Base-by-base conservation (phyloP, 2,329 filamentous ascomycete genomes). In the Monosporascus cannonballus region DNA sequence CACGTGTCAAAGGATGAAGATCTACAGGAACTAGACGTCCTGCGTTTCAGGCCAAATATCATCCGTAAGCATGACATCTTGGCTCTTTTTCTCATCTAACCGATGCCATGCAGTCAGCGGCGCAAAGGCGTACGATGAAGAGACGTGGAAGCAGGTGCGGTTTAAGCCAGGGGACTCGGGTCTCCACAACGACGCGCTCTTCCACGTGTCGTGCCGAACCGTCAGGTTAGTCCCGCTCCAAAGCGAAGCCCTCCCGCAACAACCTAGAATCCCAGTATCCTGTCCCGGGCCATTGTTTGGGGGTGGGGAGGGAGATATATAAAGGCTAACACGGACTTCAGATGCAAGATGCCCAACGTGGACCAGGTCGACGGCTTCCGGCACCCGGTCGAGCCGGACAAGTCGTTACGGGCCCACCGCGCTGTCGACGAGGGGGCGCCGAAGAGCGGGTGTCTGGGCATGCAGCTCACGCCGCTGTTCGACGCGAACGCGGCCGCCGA, bases 31-130 rank as follows among this genome's bases (percentile, higher is more conserved):
- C 73, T 90, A 0, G 81, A 86, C 52, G 79, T 80, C 8, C 71
- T 79, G 17, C 78, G 85, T 14, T 91, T 89, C 69, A 79, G 87
- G 24, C 80, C 87, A 38, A 91, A 92, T 61, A 82, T 92, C 36
- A 84, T 89, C 59, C 70, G 81, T 84, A 68, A 67, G 72, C 58
- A 2, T 5, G 18, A 17, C 36, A 3, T 49, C 15, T 36, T 51
- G 42, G 41, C 47, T n/a, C 15, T 14, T 24, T 15, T 36, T 30
- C 18, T 20, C 27, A 37, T 44, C 54, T 54, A 42, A 53, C 47
- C 24, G 41, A 8, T 52, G 56, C 38, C 51, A 54, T 51, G 6
- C 36, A 82, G 79, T 89, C 48, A 80, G 83, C 4, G 85, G 86
- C 3, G 75, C 78, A 0, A 72, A 78, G 1, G 74, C 84, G 4